Conservation (phyloP, 495 filamentous ascomycete species). For the Bacidia rubella region DNA sequence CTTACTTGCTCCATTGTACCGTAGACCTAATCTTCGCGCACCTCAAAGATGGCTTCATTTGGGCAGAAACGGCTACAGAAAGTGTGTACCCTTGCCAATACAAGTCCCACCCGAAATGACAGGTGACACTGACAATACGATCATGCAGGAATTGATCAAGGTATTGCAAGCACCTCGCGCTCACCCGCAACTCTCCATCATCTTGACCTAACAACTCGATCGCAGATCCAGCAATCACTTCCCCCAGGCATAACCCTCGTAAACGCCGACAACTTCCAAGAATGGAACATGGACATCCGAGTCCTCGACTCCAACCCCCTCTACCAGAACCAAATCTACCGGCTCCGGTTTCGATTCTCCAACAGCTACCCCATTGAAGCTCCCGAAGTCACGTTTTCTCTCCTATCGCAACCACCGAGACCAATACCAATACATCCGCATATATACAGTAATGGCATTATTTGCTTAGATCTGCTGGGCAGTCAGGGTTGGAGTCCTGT, state of each 20-base stretch:
- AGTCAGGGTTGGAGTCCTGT: slow-evolving; percentile 85
- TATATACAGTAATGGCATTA: slow-evolving; percentile 96
- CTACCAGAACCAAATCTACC: slow-evolving; percentile 66
- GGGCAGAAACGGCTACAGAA: background rate
- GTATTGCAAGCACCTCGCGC: background rate
- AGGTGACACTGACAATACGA: background rate
- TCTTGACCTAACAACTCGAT: background rate
- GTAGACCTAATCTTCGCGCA: background rate
- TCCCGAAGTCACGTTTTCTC: slow-evolving; percentile 73
- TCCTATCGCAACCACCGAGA: slow-evolving; percentile 36
- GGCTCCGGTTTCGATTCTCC: slow-evolving; percentile 77
- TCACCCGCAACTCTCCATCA: background rate
- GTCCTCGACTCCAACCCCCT: slow-evolving; percentile 88
- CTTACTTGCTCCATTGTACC: background rate
- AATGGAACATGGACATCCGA: slow-evolving; percentile 88
- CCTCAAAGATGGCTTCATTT: background rate
- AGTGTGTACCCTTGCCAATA: background rate
- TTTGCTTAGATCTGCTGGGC: slow-evolving; percentile 89
- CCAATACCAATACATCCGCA: slow-evolving; percentile 93
- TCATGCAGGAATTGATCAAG: slow-evolving; percentile 14
- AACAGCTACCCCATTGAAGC: slow-evolving; percentile 86
- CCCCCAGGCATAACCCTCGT: slow-evolving; percentile 66
- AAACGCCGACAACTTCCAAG: slow-evolving; percentile 63
- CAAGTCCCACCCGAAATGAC: background rate
- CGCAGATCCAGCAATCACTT: slow-evolving; percentile 35